A percentile compares a stretch with the other conserved stretches of the same genome.
Evolutionary conservation across 2,329 filamentous ascomycete genomes (phyloP).

Genomic region (Aspergillus floridensis): DNA sequence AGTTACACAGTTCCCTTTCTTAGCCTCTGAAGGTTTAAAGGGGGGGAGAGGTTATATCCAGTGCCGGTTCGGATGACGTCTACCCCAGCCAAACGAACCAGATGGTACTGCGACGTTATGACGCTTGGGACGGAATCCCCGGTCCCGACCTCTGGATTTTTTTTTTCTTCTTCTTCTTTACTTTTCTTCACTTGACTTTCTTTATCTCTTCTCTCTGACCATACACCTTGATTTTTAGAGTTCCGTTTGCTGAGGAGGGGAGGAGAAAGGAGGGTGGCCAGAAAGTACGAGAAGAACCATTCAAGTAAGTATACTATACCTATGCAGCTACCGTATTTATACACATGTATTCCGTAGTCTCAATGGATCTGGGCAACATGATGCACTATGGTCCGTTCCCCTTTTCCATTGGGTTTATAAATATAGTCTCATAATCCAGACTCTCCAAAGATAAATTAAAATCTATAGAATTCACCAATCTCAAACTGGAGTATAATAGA

Average conservation of each 20-base stretch:
- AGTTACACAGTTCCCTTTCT: background rate
- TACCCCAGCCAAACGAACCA: conserved; percentile 21
- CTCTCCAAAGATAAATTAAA: no score
- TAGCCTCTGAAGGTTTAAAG: conserved; percentile 3
- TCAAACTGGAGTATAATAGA: background rate
- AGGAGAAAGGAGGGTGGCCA: background rate
- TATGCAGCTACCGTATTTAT: background rate
- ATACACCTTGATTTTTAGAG: background rate
- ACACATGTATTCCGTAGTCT: background rate
- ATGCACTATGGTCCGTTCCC: background rate
- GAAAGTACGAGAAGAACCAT: background rate
- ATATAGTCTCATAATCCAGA: background rate
- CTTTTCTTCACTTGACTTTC: background rate
- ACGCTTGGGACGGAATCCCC: conserved; percentile 19
- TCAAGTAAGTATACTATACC: background rate
- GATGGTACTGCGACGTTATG: conserved; percentile 21
- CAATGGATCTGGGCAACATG: background rate
- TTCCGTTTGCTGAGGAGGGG: background rate
- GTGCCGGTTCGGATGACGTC: conserved; percentile 36
- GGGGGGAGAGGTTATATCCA: conserved; percentile 17
- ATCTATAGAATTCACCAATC: background rate
- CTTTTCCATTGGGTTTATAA: background rate
- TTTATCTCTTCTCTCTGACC: background rate
- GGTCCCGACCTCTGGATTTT: conserved; percentile 8
- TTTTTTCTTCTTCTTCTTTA: background rate